These are phyloP conservation scores for Daldinia sp. DNA, from an alignment of 2,329 filamentous ascomycete species.

Conservation along the genomic window DNA sequence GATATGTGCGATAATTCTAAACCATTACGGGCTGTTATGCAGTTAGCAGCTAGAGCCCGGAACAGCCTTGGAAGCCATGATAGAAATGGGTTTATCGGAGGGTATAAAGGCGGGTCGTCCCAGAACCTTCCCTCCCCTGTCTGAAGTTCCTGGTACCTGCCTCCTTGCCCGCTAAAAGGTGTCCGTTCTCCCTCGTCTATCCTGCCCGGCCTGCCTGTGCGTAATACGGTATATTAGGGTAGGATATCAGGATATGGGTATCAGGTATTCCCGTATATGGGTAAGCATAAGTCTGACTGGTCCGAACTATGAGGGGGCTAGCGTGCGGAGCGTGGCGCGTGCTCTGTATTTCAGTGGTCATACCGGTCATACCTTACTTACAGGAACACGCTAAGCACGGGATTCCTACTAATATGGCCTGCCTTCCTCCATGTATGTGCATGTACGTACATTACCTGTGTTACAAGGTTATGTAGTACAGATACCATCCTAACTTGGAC, in stretches of 20 bases:
- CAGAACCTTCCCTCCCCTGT: slow-evolving; percentile 30
- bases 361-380: slow-evolving; percentile 14
- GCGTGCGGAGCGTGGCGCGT: slow-evolving; percentile 37
- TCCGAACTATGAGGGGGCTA: slow-evolving; percentile 27
- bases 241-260: neutral
- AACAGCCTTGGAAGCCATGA: slow-evolving; percentile 5
- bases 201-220: slow-evolving; percentile 23
- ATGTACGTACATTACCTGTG: neutral
- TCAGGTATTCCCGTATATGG: neutral
- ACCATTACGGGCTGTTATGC: slow-evolving; percentile 24
- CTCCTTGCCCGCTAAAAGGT: slow-evolving; percentile 18
- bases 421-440: neutral
- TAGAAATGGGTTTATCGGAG: slow-evolving; percentile 30
- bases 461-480: slow-evolving; percentile 1
- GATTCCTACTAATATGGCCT: slow-evolving; percentile 15
- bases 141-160: slow-evolving; percentile 35
- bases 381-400: slow-evolving; percentile 8
- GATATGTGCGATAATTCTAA: neutral
- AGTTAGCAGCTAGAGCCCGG: slow-evolving; percentile 32
- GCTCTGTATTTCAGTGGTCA: slow-evolving; percentile 22
- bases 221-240: slow-evolving; percentile 34
- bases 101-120: slow-evolving; percentile 37
- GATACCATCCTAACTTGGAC: neutral
- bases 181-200: neutral
- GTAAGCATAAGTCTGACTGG: slow-evolving; percentile 14